phyloP scores from a whole-genome alignment of 345 rosid genomes.

The Lepidium aucheri region DNA sequence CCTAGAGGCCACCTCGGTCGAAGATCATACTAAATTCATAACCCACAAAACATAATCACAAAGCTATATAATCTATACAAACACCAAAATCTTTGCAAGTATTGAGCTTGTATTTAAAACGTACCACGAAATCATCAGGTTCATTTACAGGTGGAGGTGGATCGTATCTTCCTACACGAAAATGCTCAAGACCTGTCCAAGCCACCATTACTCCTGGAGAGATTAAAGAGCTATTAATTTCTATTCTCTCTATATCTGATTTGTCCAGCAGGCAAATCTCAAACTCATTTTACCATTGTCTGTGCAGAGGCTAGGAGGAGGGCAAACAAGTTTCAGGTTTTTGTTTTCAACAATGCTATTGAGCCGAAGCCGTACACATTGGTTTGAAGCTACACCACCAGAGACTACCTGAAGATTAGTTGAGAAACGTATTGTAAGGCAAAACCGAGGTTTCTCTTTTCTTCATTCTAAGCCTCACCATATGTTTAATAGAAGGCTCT shows the following conservation, averaged over 20 bases:
- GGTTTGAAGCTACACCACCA: conserved; percentile 96
- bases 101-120: background rate
- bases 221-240: background rate
- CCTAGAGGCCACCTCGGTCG: conserved; percentile 96
- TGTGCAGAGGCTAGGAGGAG: conserved; percentile 87
- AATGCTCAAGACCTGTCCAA: conserved; percentile 97
- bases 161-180: conserved; percentile 79
- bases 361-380: conserved; percentile 64
- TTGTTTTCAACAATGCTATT: conserved; percentile 54
- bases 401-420: conserved; percentile 59
- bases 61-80: background rate
- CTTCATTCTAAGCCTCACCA: conserved; percentile 39
- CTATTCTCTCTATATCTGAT: background rate
- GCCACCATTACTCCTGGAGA: conserved; percentile 88
- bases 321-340: conserved; percentile 68
- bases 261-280: background rate
- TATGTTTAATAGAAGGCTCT: conserved; percentile 68
- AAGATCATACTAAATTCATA: conserved; percentile 59
- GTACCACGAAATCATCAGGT: conserved; percentile 67
- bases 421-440: background rate
- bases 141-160: conserved; percentile 82
- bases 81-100: background rate
- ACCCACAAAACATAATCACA: background rate
- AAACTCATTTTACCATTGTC: conserved; percentile 58
- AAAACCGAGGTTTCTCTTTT: background rate